Base-by-base conservation (phyloP, 306 rosid species). In the Trichosanthes cucumerina region DNA sequence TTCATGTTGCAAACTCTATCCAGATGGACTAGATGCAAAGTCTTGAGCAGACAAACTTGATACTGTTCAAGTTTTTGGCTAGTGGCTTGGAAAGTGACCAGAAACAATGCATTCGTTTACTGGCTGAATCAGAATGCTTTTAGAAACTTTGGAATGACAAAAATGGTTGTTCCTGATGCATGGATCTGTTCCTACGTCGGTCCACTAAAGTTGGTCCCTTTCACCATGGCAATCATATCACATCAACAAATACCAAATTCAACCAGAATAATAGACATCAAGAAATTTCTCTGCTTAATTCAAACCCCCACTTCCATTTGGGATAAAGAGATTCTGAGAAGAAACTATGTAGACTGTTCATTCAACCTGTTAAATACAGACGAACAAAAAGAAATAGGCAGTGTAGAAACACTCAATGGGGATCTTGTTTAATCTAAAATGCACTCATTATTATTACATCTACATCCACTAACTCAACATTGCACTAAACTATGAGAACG, bases 191-290 rank as follows among this genome's bases (percentile, higher is more conserved):
- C 78, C 23, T 50, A 74, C 28, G 39, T 47, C 60, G 39, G 43
- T 47, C 62, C 78, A 73, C 78, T 74, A 74, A 47, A 31, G 23
- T 74, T 31, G 78, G 78, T 74, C 78, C 46, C 62, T 74, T 47
- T 7, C 78, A 31, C 31, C 78, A 31, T 50, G 44, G 3, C 62
- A 31, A 74, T 31, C 44, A 50, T 74, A 50, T 74, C 62, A 50
- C 31, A 50, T 74, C 62, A 50, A 50, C 46, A 34, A 36, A 65
- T 31, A 31, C 31, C 78, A 74, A 49, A 28, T 31, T 31, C 60
- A 26, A 8, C 77, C 0, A 72, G 14, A 44, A 47, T 6, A 72
- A 72, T 28, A 46, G 59, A 72, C 59, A 72, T 43, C 21, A 70
- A 47, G 39, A 44, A 24, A 47, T 7, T 49, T 43, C 19, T 70